These are phyloP conservation scores for Pseudisothecium myosuroides DNA, from an alignment of 225 moss, liverwort and hornwort genomes.

Conservation along the genomic window DNA sequence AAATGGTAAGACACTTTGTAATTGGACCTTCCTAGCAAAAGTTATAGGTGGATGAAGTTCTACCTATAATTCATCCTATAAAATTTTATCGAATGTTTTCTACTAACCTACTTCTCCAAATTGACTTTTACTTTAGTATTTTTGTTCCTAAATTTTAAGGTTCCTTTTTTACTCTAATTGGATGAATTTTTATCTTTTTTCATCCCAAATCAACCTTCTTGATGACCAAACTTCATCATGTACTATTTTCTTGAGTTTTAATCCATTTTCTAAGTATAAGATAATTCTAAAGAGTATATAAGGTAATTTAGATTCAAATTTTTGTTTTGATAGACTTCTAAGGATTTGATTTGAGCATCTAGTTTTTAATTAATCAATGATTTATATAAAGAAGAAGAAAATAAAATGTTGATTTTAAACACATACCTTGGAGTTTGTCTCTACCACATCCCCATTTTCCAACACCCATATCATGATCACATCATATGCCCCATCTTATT, in stretches of 20 bases:
- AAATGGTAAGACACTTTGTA: not conserved
- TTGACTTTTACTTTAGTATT: not conserved
- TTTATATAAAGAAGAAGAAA: not conserved
- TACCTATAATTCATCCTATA: not conserved
- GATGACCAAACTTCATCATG: not conserved
- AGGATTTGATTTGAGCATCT: not conserved
- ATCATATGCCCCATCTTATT: rapidly evolving
- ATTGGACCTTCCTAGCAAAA: not conserved
- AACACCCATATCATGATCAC: not conserved
- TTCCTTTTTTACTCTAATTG: not conserved
- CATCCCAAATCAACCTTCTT: not conserved
- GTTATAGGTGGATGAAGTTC: not conserved
- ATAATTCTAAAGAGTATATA: not conserved
- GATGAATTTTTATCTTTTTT: not conserved
- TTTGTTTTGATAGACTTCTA: no score
- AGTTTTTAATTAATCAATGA: not conserved
- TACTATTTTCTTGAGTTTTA: not conserved
- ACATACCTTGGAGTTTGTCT: not conserved
- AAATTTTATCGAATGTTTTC: not conserved
- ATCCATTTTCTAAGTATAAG: not conserved
- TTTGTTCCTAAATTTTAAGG: not conserved
- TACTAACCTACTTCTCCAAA: not conserved
- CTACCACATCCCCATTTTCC: not conserved
- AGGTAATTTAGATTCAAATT: no score
- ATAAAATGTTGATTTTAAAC: not conserved